phyloP scores from a whole-genome alignment of 345 rosid genomes.

The Corchorus capsularis region DNA sequence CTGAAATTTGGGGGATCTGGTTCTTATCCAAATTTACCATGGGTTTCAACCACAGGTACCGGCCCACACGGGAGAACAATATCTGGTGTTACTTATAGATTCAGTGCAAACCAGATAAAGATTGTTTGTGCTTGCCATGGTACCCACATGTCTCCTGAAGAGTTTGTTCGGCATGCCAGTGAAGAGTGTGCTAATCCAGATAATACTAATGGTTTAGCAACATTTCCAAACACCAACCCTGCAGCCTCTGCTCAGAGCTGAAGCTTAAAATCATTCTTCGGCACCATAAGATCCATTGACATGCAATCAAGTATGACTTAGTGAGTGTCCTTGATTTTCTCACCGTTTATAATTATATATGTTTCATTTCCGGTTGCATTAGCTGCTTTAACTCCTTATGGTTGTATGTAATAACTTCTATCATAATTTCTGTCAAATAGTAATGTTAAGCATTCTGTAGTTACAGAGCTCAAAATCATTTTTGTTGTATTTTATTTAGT shows the following conservation, averaged over 20 bases:
- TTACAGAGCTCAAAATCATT: background rate
- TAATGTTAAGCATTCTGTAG: conserved; percentile 16
- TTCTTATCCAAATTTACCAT: conserved; percentile 79
- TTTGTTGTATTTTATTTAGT: background rate
- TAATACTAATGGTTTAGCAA: conserved; percentile 45
- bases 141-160: conserved; percentile 86
- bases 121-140: conserved; percentile 99
- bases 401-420: conserved; percentile 32
- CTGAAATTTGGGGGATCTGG: conserved; percentile 93
- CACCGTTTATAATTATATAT: background rate
- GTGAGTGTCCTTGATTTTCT: conserved; percentile 16
- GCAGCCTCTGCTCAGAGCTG: conserved; percentile 89
- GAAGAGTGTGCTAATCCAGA: conserved; percentile 63
- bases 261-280: conserved; percentile 17
- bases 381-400: conserved; percentile 24
- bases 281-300: conserved; percentile 7
- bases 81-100: conserved; percentile 87
- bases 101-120: conserved; percentile 66
- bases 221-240: conserved; percentile 50
- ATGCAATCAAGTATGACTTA: conserved; percentile 13
- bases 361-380: conserved; percentile 14
- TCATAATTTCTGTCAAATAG: conserved; percentile 22
- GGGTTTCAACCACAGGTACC: conserved; percentile 91
- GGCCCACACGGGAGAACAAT: conserved; percentile 88
- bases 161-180: conserved; percentile 85